Percentiles rank a stretch among this genome's conserved stretches.
Conservation (phyloP, 2,329 filamentous ascomycete species). For the Lachnellula subtilissima region DNA sequence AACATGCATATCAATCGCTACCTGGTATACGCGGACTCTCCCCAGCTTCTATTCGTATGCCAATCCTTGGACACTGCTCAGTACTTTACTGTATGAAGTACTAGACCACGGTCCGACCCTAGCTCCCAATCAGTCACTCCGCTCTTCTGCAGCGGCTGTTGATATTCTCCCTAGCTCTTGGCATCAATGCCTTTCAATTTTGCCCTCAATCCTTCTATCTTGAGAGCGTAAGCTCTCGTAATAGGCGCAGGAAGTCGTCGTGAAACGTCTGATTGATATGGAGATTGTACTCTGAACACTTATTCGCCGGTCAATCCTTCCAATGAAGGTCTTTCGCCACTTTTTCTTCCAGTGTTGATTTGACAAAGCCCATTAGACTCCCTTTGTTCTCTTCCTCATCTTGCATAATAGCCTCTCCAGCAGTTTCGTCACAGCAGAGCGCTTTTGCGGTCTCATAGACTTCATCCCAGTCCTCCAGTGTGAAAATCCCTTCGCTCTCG, state of each 20-base stretch:
- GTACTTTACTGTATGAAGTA: background rate
- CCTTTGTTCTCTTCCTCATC: conserved; percentile 39
- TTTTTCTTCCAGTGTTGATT: conserved; percentile 56
- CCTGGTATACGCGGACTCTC: conserved; percentile 3
- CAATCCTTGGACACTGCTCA: background rate
- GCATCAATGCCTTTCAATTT: conserved; percentile 19
- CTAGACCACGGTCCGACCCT: conserved; percentile 15
- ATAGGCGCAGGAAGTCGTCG: background rate
- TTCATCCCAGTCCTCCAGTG: conserved; percentile 68
- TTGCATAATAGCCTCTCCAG: conserved; percentile 23
- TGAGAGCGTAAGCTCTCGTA: background rate
- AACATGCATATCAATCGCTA: conserved; percentile 6
- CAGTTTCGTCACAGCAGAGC: conserved; percentile 52
- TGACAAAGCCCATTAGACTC: conserved; percentile 54
- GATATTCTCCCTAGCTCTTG: conserved; percentile 7
- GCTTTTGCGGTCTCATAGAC: conserved; percentile 60
- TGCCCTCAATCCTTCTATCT: background rate
- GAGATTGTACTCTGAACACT: conserved; percentile 6
- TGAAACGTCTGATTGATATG: conserved; percentile 11
- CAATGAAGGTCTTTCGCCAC: conserved; percentile 51
- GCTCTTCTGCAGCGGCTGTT: conserved; percentile 6
- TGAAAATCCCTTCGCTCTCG: conserved; percentile 79
- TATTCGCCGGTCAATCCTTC: conserved; percentile 39
- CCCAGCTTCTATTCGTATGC: conserved; percentile 14
- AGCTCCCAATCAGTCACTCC: conserved; percentile 1